These are phyloP conservation scores for Calonectria honghensis DNA, from an alignment of 2,329 filamentous ascomycete species.

Conservation along the genomic window DNA sequence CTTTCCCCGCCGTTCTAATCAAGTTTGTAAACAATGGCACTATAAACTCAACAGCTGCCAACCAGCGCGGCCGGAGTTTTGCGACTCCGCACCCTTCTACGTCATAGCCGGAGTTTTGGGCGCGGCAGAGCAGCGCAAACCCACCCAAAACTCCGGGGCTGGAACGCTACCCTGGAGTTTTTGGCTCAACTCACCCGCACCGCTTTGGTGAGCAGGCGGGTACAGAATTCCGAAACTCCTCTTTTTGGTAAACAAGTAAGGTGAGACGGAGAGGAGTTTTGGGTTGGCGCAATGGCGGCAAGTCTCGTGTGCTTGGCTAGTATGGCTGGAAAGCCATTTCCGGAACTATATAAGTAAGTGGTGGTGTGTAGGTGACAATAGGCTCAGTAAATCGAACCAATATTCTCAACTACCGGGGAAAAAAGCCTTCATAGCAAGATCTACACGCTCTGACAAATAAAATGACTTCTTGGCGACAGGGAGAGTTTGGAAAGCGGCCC, in stretches of 20 bases:
- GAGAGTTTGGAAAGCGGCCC: slow-evolving; percentile 33
- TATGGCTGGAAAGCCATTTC: too few species aligned
- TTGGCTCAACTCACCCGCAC: background rate
- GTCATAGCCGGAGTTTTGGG: slow-evolving; percentile 14
- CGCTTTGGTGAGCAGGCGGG: background rate
- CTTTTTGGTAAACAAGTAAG: background rate
- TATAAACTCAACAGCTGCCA: too few species aligned
- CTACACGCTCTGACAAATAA: background rate
- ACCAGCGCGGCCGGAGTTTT: slow-evolving; percentile 6
- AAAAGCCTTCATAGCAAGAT: background rate
- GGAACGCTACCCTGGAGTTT: slow-evolving; percentile 15
- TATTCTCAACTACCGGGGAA: background rate
- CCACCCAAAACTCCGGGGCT: slow-evolving; percentile 5
- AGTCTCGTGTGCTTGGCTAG: background rate
- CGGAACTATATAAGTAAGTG: background rate
- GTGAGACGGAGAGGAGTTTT: background rate
- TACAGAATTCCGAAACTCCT: slow-evolving; percentile 21
- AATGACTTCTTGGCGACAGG: slow-evolving; percentile 30
- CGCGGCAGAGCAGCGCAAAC: background rate
- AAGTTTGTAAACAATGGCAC: background rate
- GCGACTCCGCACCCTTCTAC: slow-evolving; percentile 1
- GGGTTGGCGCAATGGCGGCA: background rate
- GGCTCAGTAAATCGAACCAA: background rate
- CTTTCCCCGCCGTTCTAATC: too few species aligned
- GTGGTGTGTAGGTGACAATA: background rate